Evolutionary conservation across 805 yeast genomes (phyloP), one percentile per base, ranked within the genome.

Genomic region (Tetrapisispora nanseiensis): DNA sequence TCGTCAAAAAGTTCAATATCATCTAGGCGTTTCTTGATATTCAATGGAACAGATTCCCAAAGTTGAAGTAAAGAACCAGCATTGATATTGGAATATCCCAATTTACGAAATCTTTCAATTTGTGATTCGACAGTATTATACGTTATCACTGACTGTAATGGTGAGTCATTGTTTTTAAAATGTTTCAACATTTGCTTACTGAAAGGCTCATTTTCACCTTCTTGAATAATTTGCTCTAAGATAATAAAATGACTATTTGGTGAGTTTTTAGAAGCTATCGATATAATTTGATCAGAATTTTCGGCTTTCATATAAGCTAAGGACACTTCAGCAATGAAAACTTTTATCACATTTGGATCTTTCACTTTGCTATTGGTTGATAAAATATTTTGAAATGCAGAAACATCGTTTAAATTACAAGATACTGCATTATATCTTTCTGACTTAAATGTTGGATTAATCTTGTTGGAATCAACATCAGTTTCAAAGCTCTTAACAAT

Each of bases 291-390:
- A 54, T 85, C 79, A 6, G 94, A 86, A 43, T 70, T 68, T 29
- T 68, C 69, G 11, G 82, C 79, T 30, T 70, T 66, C 92, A 85
- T 84, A 57, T 84, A 85, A 0, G 90, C 87, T 42, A 85, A 61
- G 0, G 94, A 83, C 4, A 85, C 94, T 57, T 84, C 95, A 1
- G 94, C 90, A 31, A 86, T 69, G 54, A 81, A 85, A 2, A 84
- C 68, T 36, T 71, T 76, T 4, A 71, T 62, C 2, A 67, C 51
- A n/a, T 62, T 51, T 1, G 59, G 49, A 23, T 46, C 52, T 9
- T 46, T 33, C 9, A 58, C 38, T 12, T 45, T 42, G 4, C 35
- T 37, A n/a, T 26, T 12, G 1, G 32, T 22, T 9, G 42, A 18
- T 6, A 41, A 6, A 18, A 56, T 15, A 23, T 51, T 44, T 16